phyloP scores from a whole-genome alignment of 108 stramenopile genomes.

The Parietichytrium sp. region DNA sequence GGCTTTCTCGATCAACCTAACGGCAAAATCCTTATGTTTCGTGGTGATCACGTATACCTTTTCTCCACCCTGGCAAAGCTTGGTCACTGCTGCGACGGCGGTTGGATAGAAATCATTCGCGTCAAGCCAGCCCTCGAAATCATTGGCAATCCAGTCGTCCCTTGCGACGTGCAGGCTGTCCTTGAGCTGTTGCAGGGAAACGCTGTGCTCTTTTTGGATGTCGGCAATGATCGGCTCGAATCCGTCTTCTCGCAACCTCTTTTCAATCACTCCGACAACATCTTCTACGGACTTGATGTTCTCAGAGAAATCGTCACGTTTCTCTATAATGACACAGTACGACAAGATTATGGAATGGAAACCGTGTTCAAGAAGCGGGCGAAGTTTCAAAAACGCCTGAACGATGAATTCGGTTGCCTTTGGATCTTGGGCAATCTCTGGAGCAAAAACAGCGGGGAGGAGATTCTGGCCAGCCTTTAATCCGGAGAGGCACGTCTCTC shows the following conservation, averaged over 20 bases:
- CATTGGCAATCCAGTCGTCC: constrained; percentile 5
- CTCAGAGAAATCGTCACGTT: neutral
- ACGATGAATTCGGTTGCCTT: neutral
- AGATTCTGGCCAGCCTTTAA: neutral
- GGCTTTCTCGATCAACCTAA: neutral
- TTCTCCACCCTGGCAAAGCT: neutral
- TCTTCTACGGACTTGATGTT: neutral
- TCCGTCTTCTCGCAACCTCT: neutral
- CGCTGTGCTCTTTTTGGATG: neutral
- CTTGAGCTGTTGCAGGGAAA: neutral
- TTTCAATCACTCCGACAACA: too few relatives aligned
- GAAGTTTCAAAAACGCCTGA: neutral
- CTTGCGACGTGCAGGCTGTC: neutral
- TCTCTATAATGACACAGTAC: neutral
- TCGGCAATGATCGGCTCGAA: neutral
- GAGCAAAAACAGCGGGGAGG: neutral
- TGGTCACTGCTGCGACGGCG: neutral
- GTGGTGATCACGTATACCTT: constrained; percentile 32
- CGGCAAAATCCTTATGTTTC: constrained; percentile 2
- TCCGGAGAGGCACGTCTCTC: constrained; percentile 22
- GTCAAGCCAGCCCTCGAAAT: constrained; percentile 16
- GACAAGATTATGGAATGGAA: constrained; percentile 12
- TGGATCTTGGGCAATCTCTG: neutral
- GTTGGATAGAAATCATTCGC: constrained; percentile 10
- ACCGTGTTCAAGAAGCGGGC: constrained; percentile 18